Base-by-base conservation (phyloP, 345 rosid genomes). In the Psidium friedrichsthalianum region DNA sequence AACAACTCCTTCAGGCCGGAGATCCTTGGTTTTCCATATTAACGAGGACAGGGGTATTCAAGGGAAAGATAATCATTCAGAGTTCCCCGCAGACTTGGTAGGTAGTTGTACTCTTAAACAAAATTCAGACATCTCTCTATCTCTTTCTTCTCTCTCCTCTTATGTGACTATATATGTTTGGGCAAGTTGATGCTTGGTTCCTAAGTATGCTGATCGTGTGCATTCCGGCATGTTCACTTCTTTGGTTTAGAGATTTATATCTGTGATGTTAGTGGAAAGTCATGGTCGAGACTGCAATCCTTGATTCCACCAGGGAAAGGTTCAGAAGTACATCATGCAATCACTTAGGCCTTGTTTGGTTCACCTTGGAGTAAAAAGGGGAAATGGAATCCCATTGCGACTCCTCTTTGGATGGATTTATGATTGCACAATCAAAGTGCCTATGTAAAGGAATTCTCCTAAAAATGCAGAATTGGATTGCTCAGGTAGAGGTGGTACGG, bases 21-120 rank as follows among this genome's bases (percentile, higher is more conserved):
- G 88, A 78, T 49, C 99, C 94, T 42, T 94, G 99, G 98, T 96
- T 95, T 91, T 93, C 99, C 59, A 96, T 96, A 83, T 89, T 96
- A 92, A 95, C 96, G 2, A 94, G 98, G 90, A 95, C 95, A 1
- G 96, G 99, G 52, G 96, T 93, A 85, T 95, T 96, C 90, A 95
- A 93, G 90, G 96, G 98, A 85, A 88, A 88, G 90, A 85, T 83
- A 95, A 95, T 85, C 92, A 91, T 87, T 0, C 88, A 0, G 90
- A 91, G 81, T 94, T 93, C 89, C 94, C 94, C 1, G 96, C 98
- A 11, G 95, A 94, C 93, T 82, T 94, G 95, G 95, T 94, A 87
- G 49, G 92, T 80, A 29, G 64, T 58, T 55, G 14, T 80, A 21
- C 11, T 12, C 6, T 74, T 24, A 64, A 32, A 22, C 11, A 56